Percentiles rank a stretch among this genome's conserved stretches.
Evolutionary conservation across 1,284 basidiomycete species (phyloP).

Genomic region (Rhodotorula mucilaginosa): DNA sequence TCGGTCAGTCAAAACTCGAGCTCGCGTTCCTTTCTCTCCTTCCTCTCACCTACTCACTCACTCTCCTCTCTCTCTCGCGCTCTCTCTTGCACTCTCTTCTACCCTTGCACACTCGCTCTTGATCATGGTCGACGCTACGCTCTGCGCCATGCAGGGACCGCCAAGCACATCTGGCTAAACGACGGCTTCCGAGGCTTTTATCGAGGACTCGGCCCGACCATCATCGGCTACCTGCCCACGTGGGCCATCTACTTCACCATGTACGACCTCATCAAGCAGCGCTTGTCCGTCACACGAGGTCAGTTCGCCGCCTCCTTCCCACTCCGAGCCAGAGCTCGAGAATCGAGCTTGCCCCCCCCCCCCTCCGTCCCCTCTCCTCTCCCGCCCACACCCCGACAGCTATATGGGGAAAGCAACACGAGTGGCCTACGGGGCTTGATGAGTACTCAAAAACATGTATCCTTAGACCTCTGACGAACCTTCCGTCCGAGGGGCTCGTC

Average conservation of each 20-base stretch:
- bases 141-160: constrained; percentile 55
- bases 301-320: constrained; percentile 22
- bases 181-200: constrained; percentile 84
- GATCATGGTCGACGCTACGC: neutral
- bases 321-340: too few relatives aligned
- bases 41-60: constrained; percentile 16
- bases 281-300: constrained; percentile 56
- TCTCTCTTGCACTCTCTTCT: neutral
- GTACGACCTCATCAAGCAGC: constrained; percentile 85
- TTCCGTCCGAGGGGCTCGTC: constrained; percentile 16
- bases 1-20: constrained; percentile 56
- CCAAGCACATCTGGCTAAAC: constrained; percentile 66
- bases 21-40: neutral
- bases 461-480: constrained; percentile 45
- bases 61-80: neutral
- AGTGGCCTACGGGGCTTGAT: constrained; percentile 28
- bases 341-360: neutral
- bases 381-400: neutral
- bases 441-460: constrained; percentile 28
- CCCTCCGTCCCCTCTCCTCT: too few relatives aligned
- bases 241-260: constrained; percentile 99
- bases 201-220: constrained; percentile 89
- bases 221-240: constrained; percentile 90
- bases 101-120: neutral
- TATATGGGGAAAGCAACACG: neutral